These are phyloP conservation scores for Podospora didyma DNA, from an alignment of 495 filamentous ascomycete genomes.

Conservation along the genomic window DNA sequence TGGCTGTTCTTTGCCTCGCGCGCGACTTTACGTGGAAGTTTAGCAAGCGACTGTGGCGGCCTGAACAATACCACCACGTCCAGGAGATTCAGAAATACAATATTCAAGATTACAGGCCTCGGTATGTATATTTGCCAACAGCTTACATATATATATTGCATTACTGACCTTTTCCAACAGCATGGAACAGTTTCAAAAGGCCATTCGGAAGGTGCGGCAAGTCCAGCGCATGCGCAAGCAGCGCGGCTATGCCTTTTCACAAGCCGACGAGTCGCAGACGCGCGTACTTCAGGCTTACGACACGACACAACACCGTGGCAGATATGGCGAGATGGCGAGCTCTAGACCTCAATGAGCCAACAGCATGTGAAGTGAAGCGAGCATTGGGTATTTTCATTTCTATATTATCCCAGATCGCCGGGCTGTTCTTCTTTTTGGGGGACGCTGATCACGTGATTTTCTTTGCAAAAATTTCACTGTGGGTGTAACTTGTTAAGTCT, in stretches of 20 bases:
- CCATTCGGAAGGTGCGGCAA: constrained; percentile 96
- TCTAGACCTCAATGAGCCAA: constrained; percentile 33
- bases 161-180: constrained; percentile 36
- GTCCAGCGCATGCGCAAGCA: constrained; percentile 99
- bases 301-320: constrained; percentile 84
- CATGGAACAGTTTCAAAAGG: constrained; percentile 99
- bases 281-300: constrained; percentile 94
- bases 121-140: constrained; percentile 48
- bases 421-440: no score
- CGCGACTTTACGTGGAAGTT: constrained; percentile 85
- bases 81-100: constrained; percentile 99
- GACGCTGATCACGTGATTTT: no score
- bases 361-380: not conserved
- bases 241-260: constrained; percentile 95
- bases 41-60: constrained; percentile 92
- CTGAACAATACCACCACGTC: constrained; percentile 95
- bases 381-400: no score
- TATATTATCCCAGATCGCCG: no score
- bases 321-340: constrained; percentile 96
- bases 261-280: constrained; percentile 93
- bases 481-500: no score
- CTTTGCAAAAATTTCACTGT: no score
- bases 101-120: constrained; percentile 94
- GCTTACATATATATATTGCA: not conserved
- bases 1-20: constrained; percentile 80